phyloP scores from a whole-genome alignment of 371 early-diverging fungal genomes.

The Mortierella sp. region DNA sequence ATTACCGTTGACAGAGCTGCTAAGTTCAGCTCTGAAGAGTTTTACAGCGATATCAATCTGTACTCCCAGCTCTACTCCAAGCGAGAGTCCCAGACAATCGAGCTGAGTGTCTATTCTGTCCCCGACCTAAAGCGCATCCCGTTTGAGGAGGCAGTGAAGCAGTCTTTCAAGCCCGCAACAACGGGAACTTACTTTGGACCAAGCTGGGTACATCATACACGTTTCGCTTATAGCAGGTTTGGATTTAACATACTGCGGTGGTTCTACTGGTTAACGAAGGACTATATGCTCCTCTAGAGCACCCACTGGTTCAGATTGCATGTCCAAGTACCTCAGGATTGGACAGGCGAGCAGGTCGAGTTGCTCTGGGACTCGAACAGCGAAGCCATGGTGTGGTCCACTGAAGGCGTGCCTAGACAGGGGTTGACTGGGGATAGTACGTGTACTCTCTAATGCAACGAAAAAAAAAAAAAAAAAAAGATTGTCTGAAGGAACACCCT shows the following conservation, averaged over 20 bases:
- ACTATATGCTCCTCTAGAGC: conserved; percentile 77
- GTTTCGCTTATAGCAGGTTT: no score
- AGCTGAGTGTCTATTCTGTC: conserved; percentile 78
- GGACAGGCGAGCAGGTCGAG: conserved; percentile 75
- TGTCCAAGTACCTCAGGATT: conserved; percentile 72
- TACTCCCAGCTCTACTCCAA: conserved; percentile 29
- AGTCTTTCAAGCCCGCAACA: conserved; percentile 69
- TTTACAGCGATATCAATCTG: conserved; percentile 40
- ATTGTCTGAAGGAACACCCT: no score
- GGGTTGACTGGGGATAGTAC: conserved; percentile 88
- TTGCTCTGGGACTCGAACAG: conserved; percentile 87
- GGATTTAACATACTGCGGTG: no score
- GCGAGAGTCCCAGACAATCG: conserved; percentile 12
- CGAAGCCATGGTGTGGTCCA: conserved; percentile 92
- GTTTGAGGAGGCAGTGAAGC: conserved; percentile 85
- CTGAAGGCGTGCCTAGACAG: conserved; percentile 84
- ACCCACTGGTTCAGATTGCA: conserved; percentile 90
- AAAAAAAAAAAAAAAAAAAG: no score
- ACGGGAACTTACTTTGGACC: conserved; percentile 87
- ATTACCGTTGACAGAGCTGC: conserved; percentile 42
- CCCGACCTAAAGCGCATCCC: conserved; percentile 84
- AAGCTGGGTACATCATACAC: conserved; percentile 76
- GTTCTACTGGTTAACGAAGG: no score
- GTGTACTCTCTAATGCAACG: neutral
- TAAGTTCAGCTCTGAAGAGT: conserved; percentile 21